These are phyloP conservation scores for Cryptococcus sp. DNA, from an alignment of 1,284 basidiomycete genomes.

Conservation along the genomic window DNA sequence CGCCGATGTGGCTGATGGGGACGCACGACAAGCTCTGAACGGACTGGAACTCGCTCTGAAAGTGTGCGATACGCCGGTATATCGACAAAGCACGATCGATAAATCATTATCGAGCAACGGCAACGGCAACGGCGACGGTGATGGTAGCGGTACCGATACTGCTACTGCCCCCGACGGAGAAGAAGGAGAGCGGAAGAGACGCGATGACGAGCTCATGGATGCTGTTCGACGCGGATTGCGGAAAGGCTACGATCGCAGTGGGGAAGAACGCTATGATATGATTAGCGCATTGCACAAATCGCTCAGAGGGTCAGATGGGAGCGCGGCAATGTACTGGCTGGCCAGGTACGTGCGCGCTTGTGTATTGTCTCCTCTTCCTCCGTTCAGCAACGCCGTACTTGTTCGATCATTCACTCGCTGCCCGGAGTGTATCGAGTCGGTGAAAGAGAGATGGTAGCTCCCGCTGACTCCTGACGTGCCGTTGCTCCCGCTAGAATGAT, in stretches of 20 bases:
- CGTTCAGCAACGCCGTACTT: background rate
- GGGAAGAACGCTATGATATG: conserved; percentile 80
- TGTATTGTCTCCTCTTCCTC: no score
- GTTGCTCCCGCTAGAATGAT: conserved; percentile 61
- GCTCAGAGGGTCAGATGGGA: conserved; percentile 74
- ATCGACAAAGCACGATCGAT: conserved; percentile 24
- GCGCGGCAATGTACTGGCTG: conserved; percentile 86
- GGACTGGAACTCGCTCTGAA: conserved; percentile 55
- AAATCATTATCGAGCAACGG: background rate
- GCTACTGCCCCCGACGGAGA: background rate
- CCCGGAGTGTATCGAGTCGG: background rate
- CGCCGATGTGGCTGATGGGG: conserved; percentile 56
- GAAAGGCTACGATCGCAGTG: conserved; percentile 68
- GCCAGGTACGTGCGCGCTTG: conserved; percentile 56
- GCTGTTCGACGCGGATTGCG: conserved; percentile 50
- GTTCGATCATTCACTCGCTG: background rate
- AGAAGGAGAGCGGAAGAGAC: conserved; percentile 19
- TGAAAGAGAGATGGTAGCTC: background rate
- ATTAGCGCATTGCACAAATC: conserved; percentile 87
- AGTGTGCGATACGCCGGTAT: conserved; percentile 35
- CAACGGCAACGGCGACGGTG: conserved; percentile 1
- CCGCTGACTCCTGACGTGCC: no score
- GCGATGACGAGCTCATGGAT: conserved; percentile 52
- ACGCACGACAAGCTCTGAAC: conserved; percentile 56
- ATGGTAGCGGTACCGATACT: background rate